These are phyloP conservation scores for Wickerhamiella occidentalis DNA, from an alignment of 805 yeast species.

Conservation along the genomic window DNA sequence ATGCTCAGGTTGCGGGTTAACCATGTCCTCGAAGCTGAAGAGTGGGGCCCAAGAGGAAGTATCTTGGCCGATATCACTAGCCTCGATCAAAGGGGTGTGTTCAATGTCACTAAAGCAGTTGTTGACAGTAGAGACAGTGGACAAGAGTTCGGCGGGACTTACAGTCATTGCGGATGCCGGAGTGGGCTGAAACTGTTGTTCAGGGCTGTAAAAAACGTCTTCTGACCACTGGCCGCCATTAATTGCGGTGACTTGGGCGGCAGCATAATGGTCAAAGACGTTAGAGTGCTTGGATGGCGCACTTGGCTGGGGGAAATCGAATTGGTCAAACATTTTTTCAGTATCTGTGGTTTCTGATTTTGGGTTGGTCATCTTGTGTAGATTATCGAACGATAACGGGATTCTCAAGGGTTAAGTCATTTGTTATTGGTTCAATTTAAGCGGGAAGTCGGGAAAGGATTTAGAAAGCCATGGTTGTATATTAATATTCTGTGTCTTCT, in stretches of 20 bases:
- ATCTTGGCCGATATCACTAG: slow-evolving; percentile 21
- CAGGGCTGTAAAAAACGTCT: slow-evolving; percentile 9
- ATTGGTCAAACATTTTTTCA: slow-evolving; percentile 10
- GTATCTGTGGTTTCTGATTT: neutral
- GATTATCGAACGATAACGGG: slow-evolving; percentile 4
- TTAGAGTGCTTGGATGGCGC: slow-evolving; percentile 22
- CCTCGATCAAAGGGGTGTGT: slow-evolving; percentile 26
- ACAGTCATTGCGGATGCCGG: slow-evolving; percentile 14
- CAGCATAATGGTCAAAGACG: slow-evolving; percentile 27
- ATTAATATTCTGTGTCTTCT: neutral
- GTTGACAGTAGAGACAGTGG: slow-evolving; percentile 15
- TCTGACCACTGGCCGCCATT: slow-evolving; percentile 7
- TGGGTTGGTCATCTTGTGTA: neutral
- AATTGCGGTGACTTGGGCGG: slow-evolving; percentile 20
- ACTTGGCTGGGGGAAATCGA: slow-evolving; percentile 8
- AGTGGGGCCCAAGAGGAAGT: slow-evolving; percentile 27
- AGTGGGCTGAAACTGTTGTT: slow-evolving; percentile 10
- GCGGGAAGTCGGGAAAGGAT: slow-evolving; percentile 5
- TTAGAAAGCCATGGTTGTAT: slow-evolving; percentile 11
- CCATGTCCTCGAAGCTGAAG: slow-evolving; percentile 22
- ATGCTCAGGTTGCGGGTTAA: neutral
- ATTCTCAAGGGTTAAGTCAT: slow-evolving; percentile 3
- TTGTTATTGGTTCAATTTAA: neutral
- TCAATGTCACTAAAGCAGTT: slow-evolving; percentile 14
- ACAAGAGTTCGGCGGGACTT: slow-evolving; percentile 20